Conservation (phyloP, 2,329 filamentous ascomycete genomes). For the Stagonosporopsis cucurbitacearum region DNA sequence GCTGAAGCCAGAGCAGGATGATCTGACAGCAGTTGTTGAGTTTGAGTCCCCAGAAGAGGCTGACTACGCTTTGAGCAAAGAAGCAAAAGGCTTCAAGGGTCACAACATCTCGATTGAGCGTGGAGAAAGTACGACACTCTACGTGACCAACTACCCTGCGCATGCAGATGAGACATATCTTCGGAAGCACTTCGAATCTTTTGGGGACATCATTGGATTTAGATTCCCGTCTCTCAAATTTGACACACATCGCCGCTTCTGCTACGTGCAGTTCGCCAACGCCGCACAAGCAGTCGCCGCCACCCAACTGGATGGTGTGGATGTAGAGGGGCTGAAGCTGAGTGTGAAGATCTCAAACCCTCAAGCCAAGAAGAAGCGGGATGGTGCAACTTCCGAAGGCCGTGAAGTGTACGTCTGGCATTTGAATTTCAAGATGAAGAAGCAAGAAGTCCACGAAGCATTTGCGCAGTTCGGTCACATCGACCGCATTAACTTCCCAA, state of each 20-base stretch:
- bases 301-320: conserved; percentile 72
- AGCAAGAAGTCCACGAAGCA: conserved; percentile 71
- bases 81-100: conserved; percentile 79
- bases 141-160: conserved; percentile 87
- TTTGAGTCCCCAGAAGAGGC: conserved; percentile 84
- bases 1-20: conserved; percentile 67
- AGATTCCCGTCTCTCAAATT: conserved; percentile 91
- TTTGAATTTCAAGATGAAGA: conserved; percentile 78
- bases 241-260: conserved; percentile 89
- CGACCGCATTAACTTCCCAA: conserved; percentile 73
- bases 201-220: conserved; percentile 82
- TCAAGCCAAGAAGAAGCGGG: conserved; percentile 74
- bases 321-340: conserved; percentile 72
- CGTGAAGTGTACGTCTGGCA: conserved; percentile 88
- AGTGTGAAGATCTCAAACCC: conserved; percentile 87
- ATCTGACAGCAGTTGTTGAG: conserved; percentile 79
- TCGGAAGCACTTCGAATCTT: conserved; percentile 68
- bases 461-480: conserved; percentile 81
- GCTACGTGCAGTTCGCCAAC: conserved; percentile 88
- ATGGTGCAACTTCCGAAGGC: conserved; percentile 83
- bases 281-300: conserved; percentile 56
- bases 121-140: conserved; percentile 81
- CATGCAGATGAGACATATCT: conserved; percentile 75
- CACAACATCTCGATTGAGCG: conserved; percentile 75
- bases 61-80: conserved; percentile 77